Conservation (phyloP, 306 rosid species). For the Styphnolobium japonicum region DNA sequence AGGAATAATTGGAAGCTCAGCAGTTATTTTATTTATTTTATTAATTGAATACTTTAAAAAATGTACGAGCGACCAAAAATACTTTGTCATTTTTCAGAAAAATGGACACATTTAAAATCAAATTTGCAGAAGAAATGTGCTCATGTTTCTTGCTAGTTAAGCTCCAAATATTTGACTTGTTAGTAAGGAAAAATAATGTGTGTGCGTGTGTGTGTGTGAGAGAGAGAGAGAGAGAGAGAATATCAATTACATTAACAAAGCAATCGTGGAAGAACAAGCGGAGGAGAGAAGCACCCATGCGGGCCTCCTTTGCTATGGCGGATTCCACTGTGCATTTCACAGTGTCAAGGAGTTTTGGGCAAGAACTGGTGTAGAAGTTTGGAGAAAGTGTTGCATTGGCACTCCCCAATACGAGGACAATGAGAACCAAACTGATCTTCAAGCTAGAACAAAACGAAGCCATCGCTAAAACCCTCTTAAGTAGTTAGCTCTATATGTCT, state of each 20-base stretch:
- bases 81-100: background rate
- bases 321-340: conserved; percentile 54
- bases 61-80: background rate
- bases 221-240: background rate
- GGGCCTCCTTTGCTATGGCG: conserved; percentile 63
- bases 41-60: background rate
- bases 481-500: background rate
- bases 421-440: conserved; percentile 22
- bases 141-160: background rate
- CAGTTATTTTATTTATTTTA: too few relatives aligned
- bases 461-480: conserved; percentile 14
- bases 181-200: too few relatives aligned
- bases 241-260: conserved; percentile 70
- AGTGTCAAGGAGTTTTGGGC: conserved; percentile 57
- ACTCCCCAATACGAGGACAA: conserved; percentile 32
- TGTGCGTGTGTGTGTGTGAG: background rate
- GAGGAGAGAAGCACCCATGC: conserved; percentile 96
- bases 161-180: background rate
- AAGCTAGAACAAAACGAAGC: conserved; percentile 26
- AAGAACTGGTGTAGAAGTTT: conserved; percentile 49
- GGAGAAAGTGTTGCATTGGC: conserved; percentile 57
- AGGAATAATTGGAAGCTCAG: background rate
- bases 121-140: background rate
- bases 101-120: background rate
- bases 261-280: conserved; percentile 93